A percentile compares a stretch with the other conserved stretches of the same genome.
These are phyloP conservation scores for Nakaseomyces kungkrabaensis DNA, from an alignment of 1,139 yeast genomes.

Conservation along the genomic window DNA sequence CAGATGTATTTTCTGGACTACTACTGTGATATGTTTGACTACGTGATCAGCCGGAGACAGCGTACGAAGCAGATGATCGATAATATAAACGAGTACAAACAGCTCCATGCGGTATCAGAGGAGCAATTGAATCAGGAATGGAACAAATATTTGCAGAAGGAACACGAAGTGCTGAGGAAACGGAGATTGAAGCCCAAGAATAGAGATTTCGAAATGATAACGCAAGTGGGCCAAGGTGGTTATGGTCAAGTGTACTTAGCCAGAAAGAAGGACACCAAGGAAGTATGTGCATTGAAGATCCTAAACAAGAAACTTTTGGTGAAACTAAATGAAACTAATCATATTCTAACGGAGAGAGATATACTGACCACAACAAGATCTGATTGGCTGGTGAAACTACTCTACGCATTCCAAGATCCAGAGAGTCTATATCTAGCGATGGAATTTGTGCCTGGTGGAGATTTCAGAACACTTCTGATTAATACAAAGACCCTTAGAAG, in stretches of 20 bases:
- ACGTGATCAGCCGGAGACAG: conserved; percentile 77
- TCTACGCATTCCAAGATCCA: conserved; percentile 91
- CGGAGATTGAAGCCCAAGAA: conserved; percentile 87
- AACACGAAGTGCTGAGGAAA: conserved; percentile 74
- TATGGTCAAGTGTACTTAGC: conserved; percentile 97
- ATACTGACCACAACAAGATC: conserved; percentile 89
- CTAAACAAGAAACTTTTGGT: conserved; percentile 78
- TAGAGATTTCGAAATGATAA: conserved; percentile 89
- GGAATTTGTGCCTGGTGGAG: conserved; percentile 99
- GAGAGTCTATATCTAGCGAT: conserved; percentile 89
- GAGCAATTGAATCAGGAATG: conserved; percentile 47
- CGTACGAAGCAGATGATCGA: conserved; percentile 59
- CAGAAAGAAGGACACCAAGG: conserved; percentile 86
- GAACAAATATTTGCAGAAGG: conserved; percentile 75
- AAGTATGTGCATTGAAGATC: conserved; percentile 90
- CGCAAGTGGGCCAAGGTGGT: conserved; percentile 99
- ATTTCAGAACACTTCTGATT: conserved; percentile 85
- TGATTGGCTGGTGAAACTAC: conserved; percentile 89
- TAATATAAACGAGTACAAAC: conserved; percentile 37
- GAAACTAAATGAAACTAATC: conserved; percentile 90
- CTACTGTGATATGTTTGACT: conserved; percentile 92
- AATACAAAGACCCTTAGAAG: conserved; percentile 90
- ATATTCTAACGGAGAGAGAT: conserved; percentile 91
- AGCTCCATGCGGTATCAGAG: conserved; percentile 33
- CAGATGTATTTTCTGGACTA: conserved; percentile 82